A percentile compares a stretch with the other conserved stretches of the same genome.
Conservation (phyloP, 2,329 filamentous ascomycete genomes). For the Trematosphaeria pertusa region DNA sequence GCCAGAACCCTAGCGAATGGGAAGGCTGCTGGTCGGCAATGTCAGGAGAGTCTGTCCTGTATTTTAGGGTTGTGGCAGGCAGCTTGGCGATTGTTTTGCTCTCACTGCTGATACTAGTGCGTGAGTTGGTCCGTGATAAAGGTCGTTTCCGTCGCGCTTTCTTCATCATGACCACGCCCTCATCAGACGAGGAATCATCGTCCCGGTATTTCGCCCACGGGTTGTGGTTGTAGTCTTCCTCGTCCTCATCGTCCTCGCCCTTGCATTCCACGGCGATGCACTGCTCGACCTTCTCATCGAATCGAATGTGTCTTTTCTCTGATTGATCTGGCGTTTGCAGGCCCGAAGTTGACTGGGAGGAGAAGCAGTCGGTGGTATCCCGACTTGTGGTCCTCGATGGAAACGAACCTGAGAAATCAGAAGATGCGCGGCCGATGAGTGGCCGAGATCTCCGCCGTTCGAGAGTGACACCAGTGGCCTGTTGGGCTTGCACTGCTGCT, state of each 20-base stretch:
- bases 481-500: constrained; percentile 84
- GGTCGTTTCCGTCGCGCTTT: constrained; percentile 59
- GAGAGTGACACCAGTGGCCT: constrained; percentile 60
- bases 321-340: constrained; percentile 66
- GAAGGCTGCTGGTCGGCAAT: constrained; percentile 59
- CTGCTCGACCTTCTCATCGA: constrained; percentile 94
- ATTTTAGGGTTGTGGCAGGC: constrained; percentile 87
- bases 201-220: constrained; percentile 49
- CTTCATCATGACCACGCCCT: constrained; percentile 84
- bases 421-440: constrained; percentile 67
- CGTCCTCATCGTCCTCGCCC: constrained; percentile 75
- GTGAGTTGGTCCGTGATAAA: constrained; percentile 62
- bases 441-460: constrained; percentile 59
- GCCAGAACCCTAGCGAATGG: constrained; percentile 54
- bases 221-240: constrained; percentile 52
- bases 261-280: constrained; percentile 93
- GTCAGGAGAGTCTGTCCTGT: constrained; percentile 78
- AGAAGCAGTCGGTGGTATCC: constrained; percentile 69
- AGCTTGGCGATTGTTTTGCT: constrained; percentile 89
- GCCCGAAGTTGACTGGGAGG: constrained; percentile 75
- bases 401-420: constrained; percentile 72
- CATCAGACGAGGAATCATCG: constrained; percentile 69
- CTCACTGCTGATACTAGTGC: constrained; percentile 65
- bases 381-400: constrained; percentile 67
- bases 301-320: constrained; percentile 87